phyloP scores from a whole-genome alignment of 2,329 filamentous ascomycete genomes.

The Phoma sp. region DNA sequence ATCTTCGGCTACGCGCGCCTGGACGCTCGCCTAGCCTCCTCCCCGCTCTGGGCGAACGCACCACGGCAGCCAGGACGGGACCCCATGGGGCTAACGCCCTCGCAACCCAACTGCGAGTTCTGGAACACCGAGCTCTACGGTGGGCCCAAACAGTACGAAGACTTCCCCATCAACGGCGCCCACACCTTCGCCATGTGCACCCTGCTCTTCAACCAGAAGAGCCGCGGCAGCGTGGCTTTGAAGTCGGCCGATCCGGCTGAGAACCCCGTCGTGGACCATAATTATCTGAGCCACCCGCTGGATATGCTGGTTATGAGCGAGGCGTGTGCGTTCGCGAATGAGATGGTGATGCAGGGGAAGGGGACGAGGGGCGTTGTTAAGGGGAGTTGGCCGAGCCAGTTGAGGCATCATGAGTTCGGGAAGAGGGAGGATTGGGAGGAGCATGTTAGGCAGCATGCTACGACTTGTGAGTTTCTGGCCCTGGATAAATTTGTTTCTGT shows the following conservation, averaged over 20 bases:
- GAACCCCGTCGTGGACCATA: conserved; percentile 64
- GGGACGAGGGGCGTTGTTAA: conserved; percentile 66
- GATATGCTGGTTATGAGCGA: conserved; percentile 66
- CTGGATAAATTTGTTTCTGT: background rate
- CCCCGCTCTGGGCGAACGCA: conserved; percentile 61
- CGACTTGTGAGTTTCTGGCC: conserved; percentile 58
- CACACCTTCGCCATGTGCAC: conserved; percentile 65
- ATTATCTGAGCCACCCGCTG: conserved; percentile 63
- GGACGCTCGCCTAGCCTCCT: conserved; percentile 63
- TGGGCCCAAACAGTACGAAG: conserved; percentile 62
- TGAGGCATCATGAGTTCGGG: conserved; percentile 60
- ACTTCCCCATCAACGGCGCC: conserved; percentile 60
- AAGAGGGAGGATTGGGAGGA: conserved; percentile 64
- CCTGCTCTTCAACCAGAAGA: conserved; percentile 64
- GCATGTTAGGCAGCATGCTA: conserved; percentile 64
- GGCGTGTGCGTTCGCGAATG: conserved; percentile 64
- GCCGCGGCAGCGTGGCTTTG: conserved; percentile 62
- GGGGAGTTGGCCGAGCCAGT: conserved; percentile 63
- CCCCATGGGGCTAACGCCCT: conserved; percentile 64
- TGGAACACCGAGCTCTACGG: conserved; percentile 69
- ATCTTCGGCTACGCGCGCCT: conserved; percentile 67
- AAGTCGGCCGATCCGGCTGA: conserved; percentile 56
- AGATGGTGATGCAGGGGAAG: conserved; percentile 63
- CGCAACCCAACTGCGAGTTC: conserved; percentile 67
- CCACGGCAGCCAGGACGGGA: conserved; percentile 56